Conservation (phyloP, 1,139 yeast species). For the Saccharomyces pastorianus region DNA sequence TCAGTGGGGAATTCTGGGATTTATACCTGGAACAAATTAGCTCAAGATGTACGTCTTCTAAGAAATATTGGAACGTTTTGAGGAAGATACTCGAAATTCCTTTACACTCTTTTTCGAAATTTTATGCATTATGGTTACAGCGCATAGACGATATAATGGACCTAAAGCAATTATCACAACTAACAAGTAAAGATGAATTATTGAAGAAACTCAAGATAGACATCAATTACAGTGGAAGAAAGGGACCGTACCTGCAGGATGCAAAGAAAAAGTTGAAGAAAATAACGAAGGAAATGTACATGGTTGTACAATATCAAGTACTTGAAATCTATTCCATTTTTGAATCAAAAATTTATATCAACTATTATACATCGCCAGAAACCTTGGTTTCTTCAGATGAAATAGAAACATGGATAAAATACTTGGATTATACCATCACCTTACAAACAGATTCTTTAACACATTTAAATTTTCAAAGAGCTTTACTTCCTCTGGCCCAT, state of each 20-base stretch:
- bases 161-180: constrained; percentile 25
- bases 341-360: constrained; percentile 25
- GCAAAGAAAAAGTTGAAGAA: constrained; percentile 26
- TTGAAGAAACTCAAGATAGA: constrained; percentile 29
- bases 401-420: constrained; percentile 24
- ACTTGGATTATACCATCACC: constrained; percentile 24
- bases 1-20: constrained; percentile 69
- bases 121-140: constrained; percentile 41
- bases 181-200: constrained; percentile 28
- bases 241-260: constrained; percentile 26
- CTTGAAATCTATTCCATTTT: constrained; percentile 26
- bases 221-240: constrained; percentile 18
- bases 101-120: constrained; percentile 62
- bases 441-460: constrained; percentile 16
- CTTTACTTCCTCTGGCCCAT: constrained; percentile 25
- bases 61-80: constrained; percentile 42
- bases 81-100: constrained; percentile 65
- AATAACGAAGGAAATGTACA: constrained; percentile 28
- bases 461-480: constrained; percentile 29
- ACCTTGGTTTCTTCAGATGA: constrained; percentile 20
- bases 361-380: constrained; percentile 25
- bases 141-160: constrained; percentile 33
- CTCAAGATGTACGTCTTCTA: constrained; percentile 33
- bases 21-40: constrained; percentile 52
- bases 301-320: constrained; percentile 27